Percentiles rank a stretch among this genome's conserved stretches.
Evolutionary conservation across 164 flowering plant genomes (phyloP).

Genomic region (Cinnamomum micranthum): DNA sequence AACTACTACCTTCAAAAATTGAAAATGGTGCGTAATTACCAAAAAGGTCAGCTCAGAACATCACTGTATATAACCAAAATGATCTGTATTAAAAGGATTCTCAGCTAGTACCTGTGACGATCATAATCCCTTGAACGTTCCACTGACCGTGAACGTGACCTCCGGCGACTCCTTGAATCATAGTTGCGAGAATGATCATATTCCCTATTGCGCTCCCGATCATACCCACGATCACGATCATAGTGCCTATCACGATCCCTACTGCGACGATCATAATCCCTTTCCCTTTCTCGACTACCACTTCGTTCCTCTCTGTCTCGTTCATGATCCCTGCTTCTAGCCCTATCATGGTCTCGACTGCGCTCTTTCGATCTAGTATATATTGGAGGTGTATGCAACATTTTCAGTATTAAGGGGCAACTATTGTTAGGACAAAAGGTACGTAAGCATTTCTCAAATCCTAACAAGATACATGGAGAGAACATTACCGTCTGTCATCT

Average conservation of each 20-base stretch:
- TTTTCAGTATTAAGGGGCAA: neutral
- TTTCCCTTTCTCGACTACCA: constrained; percentile 53
- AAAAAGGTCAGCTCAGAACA: neutral
- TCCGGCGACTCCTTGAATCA: constrained; percentile 69
- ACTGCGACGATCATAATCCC: constrained; percentile 53
- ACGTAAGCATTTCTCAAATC: neutral
- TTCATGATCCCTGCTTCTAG: constrained; percentile 25
- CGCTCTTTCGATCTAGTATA: constrained; percentile 66
- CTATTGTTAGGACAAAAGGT: neutral
- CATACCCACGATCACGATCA: constrained; percentile 62
- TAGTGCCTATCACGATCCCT: constrained; percentile 66
- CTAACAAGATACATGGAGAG: neutral
- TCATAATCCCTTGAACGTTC: constrained; percentile 85
- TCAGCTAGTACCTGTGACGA: constrained; percentile 43
- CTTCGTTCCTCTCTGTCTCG: constrained; percentile 54
- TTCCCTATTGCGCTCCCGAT: constrained; percentile 62
- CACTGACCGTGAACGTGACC: constrained; percentile 60
- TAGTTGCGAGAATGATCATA: constrained; percentile 40
- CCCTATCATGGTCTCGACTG: constrained; percentile 48
- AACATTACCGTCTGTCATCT: constrained; percentile 5
- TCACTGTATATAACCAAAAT: neutral
- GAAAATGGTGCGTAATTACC: neutral
- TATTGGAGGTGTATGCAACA: neutral
- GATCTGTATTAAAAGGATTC: neutral
- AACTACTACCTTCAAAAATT: no score